Base-by-base conservation (phyloP, 139 green algal species). In the Cymbomonas tetramitiformis region DNA sequence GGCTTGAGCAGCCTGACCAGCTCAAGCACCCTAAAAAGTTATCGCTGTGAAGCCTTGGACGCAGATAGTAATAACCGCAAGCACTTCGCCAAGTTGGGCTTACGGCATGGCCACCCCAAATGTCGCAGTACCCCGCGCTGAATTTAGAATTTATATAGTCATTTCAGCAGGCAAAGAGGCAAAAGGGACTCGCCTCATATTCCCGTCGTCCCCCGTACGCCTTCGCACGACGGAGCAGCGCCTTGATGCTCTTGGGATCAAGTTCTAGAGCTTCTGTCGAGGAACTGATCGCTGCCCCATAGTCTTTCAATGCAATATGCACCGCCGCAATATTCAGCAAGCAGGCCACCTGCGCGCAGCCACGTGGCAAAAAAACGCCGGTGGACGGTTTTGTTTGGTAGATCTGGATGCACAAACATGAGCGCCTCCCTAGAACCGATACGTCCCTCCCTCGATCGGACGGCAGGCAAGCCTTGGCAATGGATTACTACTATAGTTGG, bases 291-390 rank as follows among this genome's bases (percentile, higher is more conserved):
- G 69, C 62, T 15, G 18, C 31, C 8, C 58, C 73, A 24, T 72
- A 74, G 30, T 79, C 58, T 49, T 67, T 21, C 28, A 56, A 24
- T 2, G 36, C 65, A 51, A 84, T 50, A 31, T 75, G 46, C 4
- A 76, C 75, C 0, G 79, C 79, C 18, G 78, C 78, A 29, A 83
- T 70, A 60, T 83, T 83, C 15, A 78, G 64, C 34, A 73, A 62
- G 4, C 72, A 70, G 2, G 68, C 59, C 6, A 73, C 65, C n/a
- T n/a, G n/a, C n/a, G n/a, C 8, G 46, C 12, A 44, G 36, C 36
- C 24, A 61, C n/a, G 52, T 61, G 21, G 12, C 36, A 44, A 12
- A 15, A 19, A 12, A 44, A 15, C 36, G 15, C 12, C 12, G 36
- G 12, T 44, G 36, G 12, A 44, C 12, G 36, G 12, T 15, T 44